phyloP scores from a whole-genome alignment of 768 basidiomycete species.

The Chalciporus piperatus region DNA sequence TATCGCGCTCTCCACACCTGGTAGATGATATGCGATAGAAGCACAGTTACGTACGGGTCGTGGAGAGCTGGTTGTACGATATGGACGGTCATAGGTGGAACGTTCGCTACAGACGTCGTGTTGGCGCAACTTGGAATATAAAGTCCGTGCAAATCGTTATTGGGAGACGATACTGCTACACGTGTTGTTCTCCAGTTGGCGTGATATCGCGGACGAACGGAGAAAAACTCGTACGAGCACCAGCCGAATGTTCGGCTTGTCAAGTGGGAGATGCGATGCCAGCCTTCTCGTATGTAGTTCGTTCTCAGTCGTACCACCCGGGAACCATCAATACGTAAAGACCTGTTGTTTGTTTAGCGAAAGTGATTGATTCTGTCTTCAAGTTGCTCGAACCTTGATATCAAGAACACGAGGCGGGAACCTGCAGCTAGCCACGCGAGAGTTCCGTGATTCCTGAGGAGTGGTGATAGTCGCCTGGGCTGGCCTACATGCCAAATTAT shows the following conservation, averaged over 20 bases:
- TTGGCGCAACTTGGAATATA: conserved; percentile 10
- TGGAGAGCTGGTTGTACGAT: conserved; percentile 1
- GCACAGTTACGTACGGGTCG: conserved; percentile 2
- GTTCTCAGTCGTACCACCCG: background rate
- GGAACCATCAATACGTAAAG: conserved; percentile 20
- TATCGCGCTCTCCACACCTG: too few relatives aligned
- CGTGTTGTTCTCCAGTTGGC: conserved; percentile 16
- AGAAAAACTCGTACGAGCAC: background rate
- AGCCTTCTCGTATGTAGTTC: background rate
- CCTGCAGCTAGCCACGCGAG: conserved; percentile 25
- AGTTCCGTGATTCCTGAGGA: conserved; percentile 19
- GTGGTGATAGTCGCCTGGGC: conserved; percentile 12
- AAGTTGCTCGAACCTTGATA: conserved; percentile 3
- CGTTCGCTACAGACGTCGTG: conserved; percentile 6
- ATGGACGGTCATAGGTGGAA: conserved; percentile 18
- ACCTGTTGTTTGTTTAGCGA: background rate
- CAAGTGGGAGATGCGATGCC: background rate
- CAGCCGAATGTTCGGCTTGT: background rate
- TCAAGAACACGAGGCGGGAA: conserved; percentile 21
- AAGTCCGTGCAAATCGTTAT: background rate
- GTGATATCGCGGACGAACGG: conserved; percentile 12
- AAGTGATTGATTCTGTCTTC: conserved; percentile 8
- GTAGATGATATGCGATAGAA: background rate
- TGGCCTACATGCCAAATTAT: background rate
- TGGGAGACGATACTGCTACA: conserved; percentile 2